phyloP scores from a whole-genome alignment of 495 filamentous ascomycete species.

The Recurvomyces mirabilis region DNA sequence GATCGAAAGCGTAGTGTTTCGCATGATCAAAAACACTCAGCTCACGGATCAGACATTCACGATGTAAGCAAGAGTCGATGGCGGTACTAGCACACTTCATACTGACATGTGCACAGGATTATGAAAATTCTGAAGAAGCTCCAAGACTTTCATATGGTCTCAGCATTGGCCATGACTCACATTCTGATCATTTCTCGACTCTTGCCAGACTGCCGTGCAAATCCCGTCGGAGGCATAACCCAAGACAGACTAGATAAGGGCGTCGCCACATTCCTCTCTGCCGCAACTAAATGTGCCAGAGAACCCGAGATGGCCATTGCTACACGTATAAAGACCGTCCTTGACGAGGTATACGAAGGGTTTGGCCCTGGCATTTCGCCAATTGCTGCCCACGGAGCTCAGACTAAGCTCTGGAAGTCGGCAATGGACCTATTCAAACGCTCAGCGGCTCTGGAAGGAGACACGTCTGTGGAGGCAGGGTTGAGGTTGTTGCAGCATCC shows the following conservation, averaged over 20 bases:
- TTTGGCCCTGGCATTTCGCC: neutral
- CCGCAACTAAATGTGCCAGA: neutral
- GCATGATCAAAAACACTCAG: conserved; percentile 47
- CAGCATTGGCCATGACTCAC: conserved; percentile 27
- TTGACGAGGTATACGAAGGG: neutral
- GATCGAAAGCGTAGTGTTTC: conserved; percentile 25
- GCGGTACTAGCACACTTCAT: too few relatives aligned
- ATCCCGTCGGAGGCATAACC: too few relatives aligned
- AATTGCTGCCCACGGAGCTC: neutral
- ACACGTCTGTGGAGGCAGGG: neutral
- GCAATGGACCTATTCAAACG: too few relatives aligned
- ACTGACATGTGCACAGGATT: too few relatives aligned
- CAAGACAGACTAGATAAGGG: neutral
- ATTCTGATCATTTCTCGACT: too few relatives aligned
- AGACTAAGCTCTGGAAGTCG: neutral
- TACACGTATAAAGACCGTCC: neutral
- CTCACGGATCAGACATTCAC: conserved; percentile 55
- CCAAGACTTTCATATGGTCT: neutral
- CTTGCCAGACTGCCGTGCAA: too few relatives aligned
- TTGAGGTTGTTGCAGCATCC: neutral
- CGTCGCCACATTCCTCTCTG: neutral
- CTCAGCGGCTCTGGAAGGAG: too few relatives aligned
- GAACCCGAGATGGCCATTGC: neutral
- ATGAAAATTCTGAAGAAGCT: neutral
- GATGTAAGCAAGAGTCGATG: too few relatives aligned